These are phyloP conservation scores for Asparagopsis taxiformis DNA, from an alignment of 31 red algal genomes.

Conservation along the genomic window DNA sequence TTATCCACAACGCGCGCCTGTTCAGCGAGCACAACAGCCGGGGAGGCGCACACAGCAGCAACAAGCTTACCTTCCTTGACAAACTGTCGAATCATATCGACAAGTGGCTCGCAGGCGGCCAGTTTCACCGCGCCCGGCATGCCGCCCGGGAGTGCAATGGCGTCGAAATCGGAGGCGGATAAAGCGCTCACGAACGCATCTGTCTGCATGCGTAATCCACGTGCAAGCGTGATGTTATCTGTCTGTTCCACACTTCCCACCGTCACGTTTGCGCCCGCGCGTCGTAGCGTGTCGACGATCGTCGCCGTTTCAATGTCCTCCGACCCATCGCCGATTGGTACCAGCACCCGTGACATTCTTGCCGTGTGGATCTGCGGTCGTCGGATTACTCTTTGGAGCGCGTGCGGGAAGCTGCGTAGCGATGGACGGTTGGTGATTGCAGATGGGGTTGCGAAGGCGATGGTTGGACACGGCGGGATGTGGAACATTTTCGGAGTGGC, in stretches of 20 bases:
- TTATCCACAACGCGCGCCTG: conserved; percentile 75
- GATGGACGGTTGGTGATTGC: background rate
- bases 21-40: conserved; percentile 81
- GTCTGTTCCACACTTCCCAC: conserved; percentile 80
- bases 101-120: conserved; percentile 34
- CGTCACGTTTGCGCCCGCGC: conserved; percentile 89
- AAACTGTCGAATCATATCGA: conserved; percentile 47
- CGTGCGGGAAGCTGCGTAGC: conserved; percentile 1
- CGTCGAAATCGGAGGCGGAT: conserved; percentile 51
- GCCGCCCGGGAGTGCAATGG: conserved; percentile 80
- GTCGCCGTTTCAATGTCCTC: conserved; percentile 92
- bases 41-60: conserved; percentile 91
- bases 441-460: background rate
- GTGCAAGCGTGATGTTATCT: conserved; percentile 52
- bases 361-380: conserved; percentile 20
- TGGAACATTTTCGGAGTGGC: no score
- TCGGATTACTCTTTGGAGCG: background rate
- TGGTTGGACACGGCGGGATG: no score
- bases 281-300: conserved; percentile 83
- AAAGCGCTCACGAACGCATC: conserved; percentile 55
- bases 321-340: conserved; percentile 83
- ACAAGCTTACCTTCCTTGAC: conserved; percentile 32
- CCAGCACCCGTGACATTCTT: conserved; percentile 51
- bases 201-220: conserved; percentile 73
- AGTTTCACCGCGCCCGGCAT: conserved; percentile 87